Conservation (phyloP, 177 flowering plant genomes). For the Vitis hybrid region DNA sequence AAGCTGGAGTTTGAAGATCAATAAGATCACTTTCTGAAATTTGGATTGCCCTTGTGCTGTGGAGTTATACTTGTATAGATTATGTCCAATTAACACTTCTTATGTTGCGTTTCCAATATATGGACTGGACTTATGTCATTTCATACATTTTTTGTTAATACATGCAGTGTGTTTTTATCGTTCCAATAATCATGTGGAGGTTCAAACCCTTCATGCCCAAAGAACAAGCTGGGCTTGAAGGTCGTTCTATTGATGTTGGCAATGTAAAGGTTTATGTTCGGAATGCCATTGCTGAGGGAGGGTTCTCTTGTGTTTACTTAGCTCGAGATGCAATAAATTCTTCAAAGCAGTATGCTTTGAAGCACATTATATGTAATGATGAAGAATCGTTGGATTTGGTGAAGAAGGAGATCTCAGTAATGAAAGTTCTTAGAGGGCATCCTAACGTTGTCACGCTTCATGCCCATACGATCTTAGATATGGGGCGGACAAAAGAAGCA, state of each 20-base stretch:
- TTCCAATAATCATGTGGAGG: constrained; percentile 68
- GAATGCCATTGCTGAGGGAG: constrained; percentile 90
- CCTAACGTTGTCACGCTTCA: constrained; percentile 82
- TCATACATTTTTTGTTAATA: background rate
- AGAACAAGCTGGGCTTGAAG: constrained; percentile 88
- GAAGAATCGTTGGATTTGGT: constrained; percentile 77
- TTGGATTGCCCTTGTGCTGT: no score
- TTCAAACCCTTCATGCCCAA: constrained; percentile 86
- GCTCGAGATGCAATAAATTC: constrained; percentile 70
- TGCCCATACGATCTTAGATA: constrained; percentile 68
- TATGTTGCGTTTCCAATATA: no score
- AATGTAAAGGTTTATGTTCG: constrained; percentile 75
- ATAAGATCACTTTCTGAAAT: no score
- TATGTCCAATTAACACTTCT: no score
- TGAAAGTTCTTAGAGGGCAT: constrained; percentile 88
- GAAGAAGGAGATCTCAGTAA: constrained; percentile 82
- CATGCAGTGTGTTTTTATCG: background rate
- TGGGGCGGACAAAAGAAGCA: constrained; percentile 96
- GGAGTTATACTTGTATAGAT: no score
- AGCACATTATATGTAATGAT: constrained; percentile 93
- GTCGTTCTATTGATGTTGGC: constrained; percentile 81
- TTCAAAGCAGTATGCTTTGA: constrained; percentile 87
- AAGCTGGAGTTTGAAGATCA: no score
- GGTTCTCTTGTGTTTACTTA: constrained; percentile 93
- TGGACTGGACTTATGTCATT: no score